A percentile compares a stretch with the other conserved stretches of the same genome.
Conservation (phyloP, 805 yeast species). For the Wickerhamiella azyma region DNA sequence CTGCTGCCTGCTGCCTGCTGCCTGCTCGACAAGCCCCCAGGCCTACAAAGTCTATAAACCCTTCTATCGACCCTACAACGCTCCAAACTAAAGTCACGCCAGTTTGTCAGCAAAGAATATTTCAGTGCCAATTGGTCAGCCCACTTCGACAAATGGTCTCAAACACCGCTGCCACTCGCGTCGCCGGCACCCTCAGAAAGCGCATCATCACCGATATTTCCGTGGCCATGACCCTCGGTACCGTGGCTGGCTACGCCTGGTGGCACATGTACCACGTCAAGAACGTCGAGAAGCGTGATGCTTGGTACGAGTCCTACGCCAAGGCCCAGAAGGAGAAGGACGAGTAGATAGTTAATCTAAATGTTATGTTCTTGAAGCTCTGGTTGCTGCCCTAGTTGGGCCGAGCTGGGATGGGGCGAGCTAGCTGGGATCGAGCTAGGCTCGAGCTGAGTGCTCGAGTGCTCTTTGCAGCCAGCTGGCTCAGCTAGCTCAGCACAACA, state of each 20-base stretch:
- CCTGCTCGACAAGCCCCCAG: too few species aligned
- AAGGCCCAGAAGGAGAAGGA: conserved; percentile 35
- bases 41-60: too few species aligned
- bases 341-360: not conserved
- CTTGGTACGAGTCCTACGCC: conserved; percentile 67
- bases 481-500: too few species aligned
- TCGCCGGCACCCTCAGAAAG: conserved; percentile 70
- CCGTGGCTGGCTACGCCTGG: conserved; percentile 58
- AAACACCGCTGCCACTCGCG: conserved; percentile 21
- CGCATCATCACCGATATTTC: conserved; percentile 67
- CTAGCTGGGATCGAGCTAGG: too few species aligned
- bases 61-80: not conserved
- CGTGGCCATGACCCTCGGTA: conserved; percentile 39
- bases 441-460: too few species aligned
- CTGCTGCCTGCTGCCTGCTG: too few species aligned
- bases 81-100: not conserved
- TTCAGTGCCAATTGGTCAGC: conserved; percentile 8
- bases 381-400: not conserved
- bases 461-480: too few species aligned
- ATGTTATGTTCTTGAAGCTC: not conserved
- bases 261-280: conserved; percentile 78
- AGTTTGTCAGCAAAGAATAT: not conserved
- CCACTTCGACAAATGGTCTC: conserved; percentile 14
- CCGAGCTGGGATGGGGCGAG: too few species aligned
- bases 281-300: conserved; percentile 62